Conservation (phyloP, 495 filamentous ascomycete species). For the Neurospora sp. region DNA sequence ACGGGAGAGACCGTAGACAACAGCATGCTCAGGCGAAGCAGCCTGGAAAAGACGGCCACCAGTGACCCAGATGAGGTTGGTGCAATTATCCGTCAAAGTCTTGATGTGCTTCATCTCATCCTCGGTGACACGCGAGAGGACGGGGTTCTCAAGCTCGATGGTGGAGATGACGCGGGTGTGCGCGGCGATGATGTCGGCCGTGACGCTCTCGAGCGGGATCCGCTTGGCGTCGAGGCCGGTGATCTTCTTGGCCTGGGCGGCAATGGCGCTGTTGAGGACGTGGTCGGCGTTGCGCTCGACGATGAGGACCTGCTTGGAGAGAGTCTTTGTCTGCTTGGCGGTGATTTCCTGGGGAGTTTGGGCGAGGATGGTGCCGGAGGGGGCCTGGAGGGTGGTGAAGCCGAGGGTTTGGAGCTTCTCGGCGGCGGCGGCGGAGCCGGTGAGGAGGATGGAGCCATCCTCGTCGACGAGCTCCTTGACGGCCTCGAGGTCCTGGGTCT, state of each 20-base stretch:
- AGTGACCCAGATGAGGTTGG: conserved; percentile 24
- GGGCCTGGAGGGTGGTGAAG: not conserved
- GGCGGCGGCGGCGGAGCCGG: not conserved
- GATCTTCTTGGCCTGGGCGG: not conserved
- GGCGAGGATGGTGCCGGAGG: not conserved
- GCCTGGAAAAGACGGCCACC: conserved; percentile 1
- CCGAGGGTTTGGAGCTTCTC: not conserved
- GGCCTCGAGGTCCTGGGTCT: not conserved
- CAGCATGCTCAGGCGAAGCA: conserved; percentile 15
- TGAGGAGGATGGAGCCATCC: not conserved
- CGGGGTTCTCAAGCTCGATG: not conserved
- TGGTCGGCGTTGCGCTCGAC: not conserved
- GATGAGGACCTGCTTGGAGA: not conserved
- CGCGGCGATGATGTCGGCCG: conserved; percentile 3
- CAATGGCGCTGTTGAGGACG: not conserved
- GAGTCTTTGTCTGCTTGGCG: not conserved
- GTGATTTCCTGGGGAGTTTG: not conserved
- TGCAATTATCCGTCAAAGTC: conserved; percentile 22
- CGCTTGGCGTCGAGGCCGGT: not conserved
- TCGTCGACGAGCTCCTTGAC: not conserved
- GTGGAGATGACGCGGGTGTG: conserved; percentile 2
- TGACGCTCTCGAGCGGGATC: not conserved
- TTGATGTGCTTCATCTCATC: conserved; percentile 5
- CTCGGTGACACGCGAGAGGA: not conserved
- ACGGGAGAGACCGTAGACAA: conserved; percentile 19